Base-by-base conservation (phyloP, 495 filamentous ascomycete genomes). In the Aspergillus steynii region DNA sequence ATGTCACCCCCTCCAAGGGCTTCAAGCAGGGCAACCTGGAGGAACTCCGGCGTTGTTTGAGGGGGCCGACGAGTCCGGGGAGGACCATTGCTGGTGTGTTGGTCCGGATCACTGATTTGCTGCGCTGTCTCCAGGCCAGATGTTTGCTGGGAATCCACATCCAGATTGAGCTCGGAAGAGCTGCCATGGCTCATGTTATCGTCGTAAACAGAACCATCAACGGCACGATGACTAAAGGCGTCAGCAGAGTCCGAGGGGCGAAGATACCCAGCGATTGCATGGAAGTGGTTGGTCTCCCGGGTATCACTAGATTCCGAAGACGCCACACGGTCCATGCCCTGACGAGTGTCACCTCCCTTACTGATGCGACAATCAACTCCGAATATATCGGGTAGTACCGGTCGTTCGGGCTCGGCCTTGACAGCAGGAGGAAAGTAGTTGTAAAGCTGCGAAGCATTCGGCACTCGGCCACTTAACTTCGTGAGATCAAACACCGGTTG, bases 401-500 rank as follows among this genome's bases (percentile, higher is more conserved):
- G 57, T 42, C 69, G 62, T 14, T 69, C 67, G 27, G 61, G 67
- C 4, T 67, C 61, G 25, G 29, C 29, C 53, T 61, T 68, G 5
- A 57, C 56, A 12, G 59, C 62, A 56, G 69, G 69, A 10, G 67
- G 66, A 29, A 69, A 68, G 55, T 68, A 68, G 27, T 68, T 67
- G 31, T 68, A 74, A 26, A 69, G 26, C n/a, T 66, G 65, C 2
- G 75, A 73, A 8, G 69, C 60, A 60, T 75, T 67, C 1, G 62
- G 63, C 26, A 77, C 54, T 25, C 62, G 52, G 7, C 54, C 53
- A 49, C 66, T 67, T 14, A 69, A 52, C 26, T 61, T 68, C 1
- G 75, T 71, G 10, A 77, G 50, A 53, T 79, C 73, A 32, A 77
- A 59, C 9, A 78, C 59, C 1, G 62, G 57, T 46, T 64, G 63